phyloP scores from a whole-genome alignment of 2,329 filamentous ascomycete species.

The Onygenales sp. region DNA sequence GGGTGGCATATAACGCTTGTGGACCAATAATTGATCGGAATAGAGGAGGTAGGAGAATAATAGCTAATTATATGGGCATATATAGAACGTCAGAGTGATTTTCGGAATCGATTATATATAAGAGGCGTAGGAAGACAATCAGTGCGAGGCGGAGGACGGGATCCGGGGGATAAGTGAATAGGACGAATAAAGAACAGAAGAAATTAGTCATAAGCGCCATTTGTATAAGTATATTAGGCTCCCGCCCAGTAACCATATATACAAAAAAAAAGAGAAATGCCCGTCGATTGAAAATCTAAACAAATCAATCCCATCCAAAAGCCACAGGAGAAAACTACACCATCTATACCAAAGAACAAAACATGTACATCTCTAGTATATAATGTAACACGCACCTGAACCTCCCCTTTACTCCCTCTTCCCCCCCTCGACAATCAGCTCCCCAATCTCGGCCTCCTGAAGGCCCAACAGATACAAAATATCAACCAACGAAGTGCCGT shows the following conservation, averaged over 20 bases:
- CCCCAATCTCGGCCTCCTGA: slow-evolving; percentile 39
- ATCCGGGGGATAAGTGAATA: no score
- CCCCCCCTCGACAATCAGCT: slow-evolving; percentile 20
- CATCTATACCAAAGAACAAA: neutral
- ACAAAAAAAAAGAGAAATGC: neutral
- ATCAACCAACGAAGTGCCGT: slow-evolving; percentile 48
- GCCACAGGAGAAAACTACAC: neutral
- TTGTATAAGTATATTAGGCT: no score
- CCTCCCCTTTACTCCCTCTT: neutral
- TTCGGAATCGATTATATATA: no score
- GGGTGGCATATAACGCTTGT: no score
- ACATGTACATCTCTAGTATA: neutral
- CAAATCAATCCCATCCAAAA: neutral
- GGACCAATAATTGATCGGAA: no score
- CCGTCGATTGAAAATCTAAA: neutral
- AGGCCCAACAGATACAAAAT: slow-evolving; percentile 50
- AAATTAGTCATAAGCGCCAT: no score
- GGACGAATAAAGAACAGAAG: no score
- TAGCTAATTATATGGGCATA: no score
- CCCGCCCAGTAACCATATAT: neutral
- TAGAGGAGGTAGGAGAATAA: no score
- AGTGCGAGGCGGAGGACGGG: no score
- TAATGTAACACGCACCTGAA: neutral
- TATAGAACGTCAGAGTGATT: no score
- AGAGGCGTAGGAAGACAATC: no score